These are phyloP conservation scores for Metarhizium sp. DNA, from an alignment of 2,329 filamentous ascomycete species.

Conservation along the genomic window DNA sequence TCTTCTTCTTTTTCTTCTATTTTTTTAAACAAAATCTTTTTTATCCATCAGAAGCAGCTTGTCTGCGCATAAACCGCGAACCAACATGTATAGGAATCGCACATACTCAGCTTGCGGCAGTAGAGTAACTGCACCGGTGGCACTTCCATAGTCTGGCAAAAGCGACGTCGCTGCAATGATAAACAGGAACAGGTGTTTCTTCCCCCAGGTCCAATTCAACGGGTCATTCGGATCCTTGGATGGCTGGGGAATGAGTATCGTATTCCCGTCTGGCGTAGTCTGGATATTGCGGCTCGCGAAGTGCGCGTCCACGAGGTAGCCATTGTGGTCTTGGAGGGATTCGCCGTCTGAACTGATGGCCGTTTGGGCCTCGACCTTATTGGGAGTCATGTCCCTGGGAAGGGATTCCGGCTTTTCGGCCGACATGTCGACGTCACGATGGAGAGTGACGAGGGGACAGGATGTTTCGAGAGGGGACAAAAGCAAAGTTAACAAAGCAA, in stretches of 20 bases:
- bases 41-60: neutral
- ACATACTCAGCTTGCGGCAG: neutral
- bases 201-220: neutral
- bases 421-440: neutral
- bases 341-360: neutral
- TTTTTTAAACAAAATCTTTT: neutral
- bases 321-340: neutral
- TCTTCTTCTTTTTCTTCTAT: neutral
- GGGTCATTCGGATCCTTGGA: neutral
- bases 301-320: neutral
- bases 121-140: neutral
- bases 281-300: neutral
- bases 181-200: neutral
- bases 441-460: too few species aligned
- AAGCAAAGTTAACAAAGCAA: too few species aligned
- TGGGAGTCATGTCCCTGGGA: neutral
- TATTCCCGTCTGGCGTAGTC: neutral
- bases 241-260: neutral
- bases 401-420: neutral
- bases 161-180: neutral
- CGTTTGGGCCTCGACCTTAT: neutral
- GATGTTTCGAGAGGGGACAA: too few species aligned
- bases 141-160: neutral
- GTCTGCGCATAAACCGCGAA: neutral
- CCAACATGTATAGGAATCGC: neutral